These are phyloP conservation scores for Axilococcus clingmanii DNA, from an alignment of 139 green algal species.

Conservation along the genomic window DNA sequence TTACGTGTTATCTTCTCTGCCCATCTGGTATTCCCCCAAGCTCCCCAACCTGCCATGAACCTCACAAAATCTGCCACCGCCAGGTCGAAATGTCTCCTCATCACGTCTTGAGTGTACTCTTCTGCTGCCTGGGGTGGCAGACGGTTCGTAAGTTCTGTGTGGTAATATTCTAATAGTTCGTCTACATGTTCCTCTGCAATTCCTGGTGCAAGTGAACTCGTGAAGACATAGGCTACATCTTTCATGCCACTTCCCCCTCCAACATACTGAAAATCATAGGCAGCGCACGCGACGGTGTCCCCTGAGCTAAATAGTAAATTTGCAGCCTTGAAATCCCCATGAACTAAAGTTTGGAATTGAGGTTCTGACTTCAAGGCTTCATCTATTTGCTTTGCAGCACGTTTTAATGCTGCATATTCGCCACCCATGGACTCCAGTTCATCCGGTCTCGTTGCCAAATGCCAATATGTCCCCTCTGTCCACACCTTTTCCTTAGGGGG, in stretches of 20 bases:
- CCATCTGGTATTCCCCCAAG: constrained; percentile 3
- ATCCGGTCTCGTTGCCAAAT: not conserved
- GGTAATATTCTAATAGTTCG: not conserved
- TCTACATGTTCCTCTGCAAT: not conserved
- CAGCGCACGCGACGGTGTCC: not conserved
- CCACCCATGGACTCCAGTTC: not conserved
- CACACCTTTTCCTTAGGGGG: not conserved
- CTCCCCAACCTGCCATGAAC: constrained; percentile 3
- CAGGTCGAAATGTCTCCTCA: not conserved
- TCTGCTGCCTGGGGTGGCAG: not conserved
- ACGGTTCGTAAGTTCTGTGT: not conserved
- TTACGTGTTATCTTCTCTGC: too few species aligned
- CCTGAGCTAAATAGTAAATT: not conserved
- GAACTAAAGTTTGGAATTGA: not conserved
- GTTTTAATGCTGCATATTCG: not conserved
- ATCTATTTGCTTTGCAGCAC: not conserved
- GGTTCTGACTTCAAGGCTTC: not conserved
- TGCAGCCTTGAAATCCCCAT: not conserved
- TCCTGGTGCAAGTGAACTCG: not conserved
- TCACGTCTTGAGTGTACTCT: not conserved
- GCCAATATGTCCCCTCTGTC: not conserved
- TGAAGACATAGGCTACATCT: constrained; percentile 3
- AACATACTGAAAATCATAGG: constrained; percentile 6
- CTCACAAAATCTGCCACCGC: not conserved
- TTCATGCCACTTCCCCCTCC: not conserved